Percentiles rank a stretch among this genome's conserved stretches.
phyloP scores from a whole-genome alignment of 768 basidiomycete species.

The Gloeophyllum trabeum region DNA sequence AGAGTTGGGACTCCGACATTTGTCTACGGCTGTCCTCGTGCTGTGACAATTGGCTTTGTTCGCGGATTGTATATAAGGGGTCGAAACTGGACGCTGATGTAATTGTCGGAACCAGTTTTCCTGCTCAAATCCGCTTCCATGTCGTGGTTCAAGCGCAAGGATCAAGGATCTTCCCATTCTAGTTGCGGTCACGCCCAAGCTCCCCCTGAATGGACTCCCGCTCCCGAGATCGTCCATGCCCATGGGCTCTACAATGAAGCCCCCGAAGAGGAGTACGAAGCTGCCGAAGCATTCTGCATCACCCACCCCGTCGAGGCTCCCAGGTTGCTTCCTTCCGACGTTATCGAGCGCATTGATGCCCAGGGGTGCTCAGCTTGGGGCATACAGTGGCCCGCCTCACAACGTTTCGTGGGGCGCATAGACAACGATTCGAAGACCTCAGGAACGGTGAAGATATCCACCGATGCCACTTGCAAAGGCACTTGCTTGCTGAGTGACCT shows the following conservation, averaged over 20 bases:
- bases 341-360: conserved; percentile 37
- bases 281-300: conserved; percentile 39
- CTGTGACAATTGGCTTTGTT: too few species aligned
- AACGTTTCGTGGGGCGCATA: conserved; percentile 35
- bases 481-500: conserved; percentile 46
- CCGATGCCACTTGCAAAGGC: conserved; percentile 30
- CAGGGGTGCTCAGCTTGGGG: conserved; percentile 44
- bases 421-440: conserved; percentile 16
- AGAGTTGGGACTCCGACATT: too few species aligned
- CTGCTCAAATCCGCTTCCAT: too few species aligned
- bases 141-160: too few species aligned
- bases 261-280: conserved; percentile 38
- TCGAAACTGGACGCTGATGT: too few species aligned
- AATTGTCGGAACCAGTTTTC: too few species aligned
- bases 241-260: conserved; percentile 48
- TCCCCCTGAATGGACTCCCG: conserved; percentile 53
- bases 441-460: conserved; percentile 23
- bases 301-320: conserved; percentile 27
- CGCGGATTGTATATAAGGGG: too few species aligned
- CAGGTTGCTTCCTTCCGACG: conserved; percentile 35
- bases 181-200: too few species aligned
- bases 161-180: too few species aligned
- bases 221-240: conserved; percentile 36
- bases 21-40: too few species aligned
- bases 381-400: conserved; percentile 26